Evolutionary conservation across 2,329 filamentous ascomycete species (phyloP).

Genomic region (Celoporthe dispersa): DNA sequence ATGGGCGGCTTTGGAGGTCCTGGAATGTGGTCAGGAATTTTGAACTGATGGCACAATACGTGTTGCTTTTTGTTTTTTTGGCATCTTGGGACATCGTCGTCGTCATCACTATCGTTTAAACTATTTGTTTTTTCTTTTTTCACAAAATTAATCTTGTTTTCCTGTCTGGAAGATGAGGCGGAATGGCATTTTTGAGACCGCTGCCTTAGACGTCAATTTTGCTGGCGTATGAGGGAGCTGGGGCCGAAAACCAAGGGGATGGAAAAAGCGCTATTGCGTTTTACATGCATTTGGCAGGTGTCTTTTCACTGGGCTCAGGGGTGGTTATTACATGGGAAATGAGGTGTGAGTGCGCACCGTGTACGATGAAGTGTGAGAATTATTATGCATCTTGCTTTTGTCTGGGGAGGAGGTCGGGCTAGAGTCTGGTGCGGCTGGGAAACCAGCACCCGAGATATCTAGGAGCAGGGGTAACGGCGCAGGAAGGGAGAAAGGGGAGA

Average conservation of each 20-base stretch:
- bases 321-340: conserved; percentile 28
- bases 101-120: conserved; percentile 22
- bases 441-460: conserved; percentile 6
- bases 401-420: conserved; percentile 7
- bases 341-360: conserved; percentile 24
- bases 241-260: conserved; percentile 17
- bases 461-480: background rate
- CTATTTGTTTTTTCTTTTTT: conserved; percentile 5
- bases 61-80: background rate
- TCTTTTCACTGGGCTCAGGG: conserved; percentile 23
- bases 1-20: conserved; percentile 52
- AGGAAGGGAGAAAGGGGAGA: background rate
- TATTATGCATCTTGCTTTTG: conserved; percentile 14
- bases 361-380: conserved; percentile 30
- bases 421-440: conserved; percentile 17
- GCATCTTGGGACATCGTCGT: background rate
- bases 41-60: conserved; percentile 49
- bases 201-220: conserved; percentile 11
- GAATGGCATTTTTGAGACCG: conserved; percentile 27
- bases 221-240: conserved; percentile 7
- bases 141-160: conserved; percentile 9
- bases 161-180: conserved; percentile 9
- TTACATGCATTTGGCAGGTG: conserved; percentile 31
- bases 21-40: conserved; percentile 70
- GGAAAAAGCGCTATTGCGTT: conserved; percentile 29